phyloP scores from a whole-genome alignment of 1,284 basidiomycete genomes.

The Ustilago bromivora region DNA sequence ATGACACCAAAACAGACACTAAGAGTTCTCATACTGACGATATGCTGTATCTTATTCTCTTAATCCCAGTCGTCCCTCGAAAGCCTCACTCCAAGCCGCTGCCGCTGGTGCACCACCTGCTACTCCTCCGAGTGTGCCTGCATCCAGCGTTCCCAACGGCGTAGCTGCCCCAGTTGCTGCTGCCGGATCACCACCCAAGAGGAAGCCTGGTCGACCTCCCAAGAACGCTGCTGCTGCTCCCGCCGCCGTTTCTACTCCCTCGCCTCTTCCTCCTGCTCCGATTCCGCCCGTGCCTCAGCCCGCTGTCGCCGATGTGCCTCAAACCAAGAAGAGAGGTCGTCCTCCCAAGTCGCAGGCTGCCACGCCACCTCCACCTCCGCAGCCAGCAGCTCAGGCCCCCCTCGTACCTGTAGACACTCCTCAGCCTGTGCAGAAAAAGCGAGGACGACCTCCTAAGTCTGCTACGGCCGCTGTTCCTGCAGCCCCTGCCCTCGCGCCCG shows the following conservation, averaged over 20 bases:
- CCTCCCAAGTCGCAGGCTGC: conserved; percentile 21
- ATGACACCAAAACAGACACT: neutral
- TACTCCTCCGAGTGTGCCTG: neutral
- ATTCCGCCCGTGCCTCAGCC: conserved; percentile 8
- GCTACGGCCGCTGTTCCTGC: conserved; percentile 8
- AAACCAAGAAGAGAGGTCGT: conserved; percentile 30
- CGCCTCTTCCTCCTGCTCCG: conserved; percentile 5
- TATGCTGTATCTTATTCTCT: neutral
- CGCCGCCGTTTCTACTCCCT: neutral
- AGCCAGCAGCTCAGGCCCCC: conserved; percentile 3
- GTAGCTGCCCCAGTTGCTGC: conserved; percentile 6
- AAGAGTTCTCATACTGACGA: neutral
- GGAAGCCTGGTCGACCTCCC: conserved; percentile 34
- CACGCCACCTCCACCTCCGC: conserved; percentile 2
- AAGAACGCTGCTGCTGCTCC: conserved; percentile 22
- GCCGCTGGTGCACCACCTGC: neutral
- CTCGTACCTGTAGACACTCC: conserved; percentile 1
- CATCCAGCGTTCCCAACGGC: conserved; percentile 5
- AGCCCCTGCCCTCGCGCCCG: conserved; percentile 1
- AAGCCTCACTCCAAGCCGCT: conserved; percentile 19
- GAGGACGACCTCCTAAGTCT: conserved; percentile 13
- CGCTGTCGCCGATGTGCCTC: conserved; percentile 1
- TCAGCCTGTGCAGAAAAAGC: conserved; percentile 6
- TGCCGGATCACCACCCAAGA: conserved; percentile 15
- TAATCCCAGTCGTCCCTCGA: conserved; percentile 33